Base-by-base conservation (phyloP, 768 basidiomycete genomes). In the Dentipellis fragilis region DNA sequence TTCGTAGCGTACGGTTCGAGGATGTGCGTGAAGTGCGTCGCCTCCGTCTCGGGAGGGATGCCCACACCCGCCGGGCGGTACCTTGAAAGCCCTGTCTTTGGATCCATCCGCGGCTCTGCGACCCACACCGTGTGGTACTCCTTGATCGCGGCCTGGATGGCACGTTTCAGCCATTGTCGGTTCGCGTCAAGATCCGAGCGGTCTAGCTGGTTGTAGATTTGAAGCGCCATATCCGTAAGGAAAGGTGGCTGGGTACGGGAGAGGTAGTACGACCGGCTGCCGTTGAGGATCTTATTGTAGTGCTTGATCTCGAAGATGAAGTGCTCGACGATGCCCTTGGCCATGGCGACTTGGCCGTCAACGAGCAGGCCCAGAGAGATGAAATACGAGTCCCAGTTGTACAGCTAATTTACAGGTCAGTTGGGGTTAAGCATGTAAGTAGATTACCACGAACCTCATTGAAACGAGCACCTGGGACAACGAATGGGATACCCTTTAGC, bases 71-170 rank as follows among this genome's bases (percentile, higher is more conserved):
- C 91, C 9, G 95, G 95, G 29, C 94, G 85, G 72, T 85, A 99
- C 49, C 96, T 84, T 0, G 94, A 96, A 14, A 99, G 80, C 22
- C 96, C 95, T 14, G 93, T 93, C 71, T 89, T 89, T 47, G 87
- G 85, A 69, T 99, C 94, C 63, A 98, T 86, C 21, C 96, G 87
- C 23, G 95, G 96, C 65, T 88, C 85, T 1, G 91, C 87, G 58
- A 94, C 85, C 96, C 96, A 99, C 61, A 98, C 83, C 42, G 89
- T 91, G 72, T 99, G 95, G 68, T 99, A 99, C 67, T 99, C 95
- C 72, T 97, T 96, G 75, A 99, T 93, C 23, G 95, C 95, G 10
- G 94, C 94, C 68, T 89, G 90, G 56, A 99, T 96, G 2, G 94
- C 95, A 9, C 87, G 84, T 71, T 93, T 96, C 57, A 99, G 80